Conservation (phyloP, 371 early-diverging fungal genomes). For the Haplosporangium sp. region DNA sequence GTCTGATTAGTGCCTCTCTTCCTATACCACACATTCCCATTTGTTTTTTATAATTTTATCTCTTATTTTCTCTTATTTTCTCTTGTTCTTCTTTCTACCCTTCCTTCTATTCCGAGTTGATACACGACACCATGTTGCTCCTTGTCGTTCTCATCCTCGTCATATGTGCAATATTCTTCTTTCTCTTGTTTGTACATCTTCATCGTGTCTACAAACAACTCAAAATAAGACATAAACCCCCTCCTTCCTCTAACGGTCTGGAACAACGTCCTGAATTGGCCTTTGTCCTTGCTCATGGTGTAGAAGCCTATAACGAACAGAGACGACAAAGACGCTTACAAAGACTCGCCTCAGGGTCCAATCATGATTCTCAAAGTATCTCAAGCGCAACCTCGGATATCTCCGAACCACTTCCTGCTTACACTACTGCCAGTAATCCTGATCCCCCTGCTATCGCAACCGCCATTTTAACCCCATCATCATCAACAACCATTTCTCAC, state of each 20-base stretch:
- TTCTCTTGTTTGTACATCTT: constrained; percentile 18
- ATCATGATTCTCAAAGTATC: constrained; percentile 13
- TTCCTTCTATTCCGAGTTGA: neutral
- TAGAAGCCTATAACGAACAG: constrained; percentile 41
- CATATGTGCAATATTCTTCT: constrained; percentile 20
- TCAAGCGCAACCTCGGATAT: constrained; percentile 19
- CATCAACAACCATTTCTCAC: constrained; percentile 3
- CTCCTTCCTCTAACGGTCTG: constrained; percentile 11
- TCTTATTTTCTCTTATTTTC: neutral
- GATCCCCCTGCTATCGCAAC: neutral
- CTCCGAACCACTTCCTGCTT: constrained; percentile 4
- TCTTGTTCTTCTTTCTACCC: neutral
- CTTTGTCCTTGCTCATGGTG: constrained; percentile 42
- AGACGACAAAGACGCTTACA: constrained; percentile 17
- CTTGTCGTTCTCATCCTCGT: constrained; percentile 15
- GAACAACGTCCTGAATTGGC: constrained; percentile 39
- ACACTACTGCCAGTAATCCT: neutral
- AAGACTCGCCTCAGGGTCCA: neutral
- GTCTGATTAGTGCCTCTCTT: neutral
- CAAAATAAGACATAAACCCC: constrained; percentile 15
- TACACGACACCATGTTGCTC: constrained; percentile 2
- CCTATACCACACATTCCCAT: neutral
- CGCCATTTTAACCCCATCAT: neutral
- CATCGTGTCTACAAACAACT: constrained; percentile 27
- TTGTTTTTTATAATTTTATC: constrained; percentile 1